Base-by-base conservation (phyloP, 331 rosid species). In the Quercus phellos region DNA sequence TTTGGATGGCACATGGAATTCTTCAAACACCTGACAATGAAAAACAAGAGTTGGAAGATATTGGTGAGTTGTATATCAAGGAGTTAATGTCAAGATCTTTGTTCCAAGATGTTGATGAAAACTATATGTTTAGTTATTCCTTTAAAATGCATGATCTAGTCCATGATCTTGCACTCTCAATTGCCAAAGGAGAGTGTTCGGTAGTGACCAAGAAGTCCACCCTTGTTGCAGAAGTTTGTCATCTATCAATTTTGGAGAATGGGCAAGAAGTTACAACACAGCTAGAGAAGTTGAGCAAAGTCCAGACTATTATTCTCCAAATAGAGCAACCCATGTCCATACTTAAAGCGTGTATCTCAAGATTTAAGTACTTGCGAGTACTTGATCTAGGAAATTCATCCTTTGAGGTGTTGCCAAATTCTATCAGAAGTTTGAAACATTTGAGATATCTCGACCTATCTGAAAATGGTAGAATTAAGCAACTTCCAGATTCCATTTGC, bases 71-170 rank as follows among this genome's bases (percentile, higher is more conserved):
- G 32, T 4, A 29, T 29, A 29, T 29, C 4, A 29, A 29, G 4
- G 32, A 29, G 32, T 2, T 29, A 1, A 3, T 29, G 32, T 29
- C 32, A 2, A 29, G 4, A 29, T 29, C 32, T 3, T 29, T 29
- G 4, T 3, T 29, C 4, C 32, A 29, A 29, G 32, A 29, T 29
- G 32, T 22, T 22, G 24, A 22, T 1, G 0, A 22, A 22, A 22
- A 22, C 24, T 24, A 1, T 24, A 24, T 24, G 24, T 1, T 22
- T 22, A 0, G 24, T 2, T 55, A 29, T 27, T 0, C 1, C 0
- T 85, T 82, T 59, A 24, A 11, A 27, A 63, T 82, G 18, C 89
- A 85, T 4, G 78, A 84, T 51, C 16, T 81, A 0, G 14, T 78
- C 17, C 87, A 80, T 38, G 78, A 84, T 74, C 64, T 77, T 38